phyloP scores from a whole-genome alignment of 225 moss, liverwort and hornwort species.

The Sphagnum contortum region DNA sequence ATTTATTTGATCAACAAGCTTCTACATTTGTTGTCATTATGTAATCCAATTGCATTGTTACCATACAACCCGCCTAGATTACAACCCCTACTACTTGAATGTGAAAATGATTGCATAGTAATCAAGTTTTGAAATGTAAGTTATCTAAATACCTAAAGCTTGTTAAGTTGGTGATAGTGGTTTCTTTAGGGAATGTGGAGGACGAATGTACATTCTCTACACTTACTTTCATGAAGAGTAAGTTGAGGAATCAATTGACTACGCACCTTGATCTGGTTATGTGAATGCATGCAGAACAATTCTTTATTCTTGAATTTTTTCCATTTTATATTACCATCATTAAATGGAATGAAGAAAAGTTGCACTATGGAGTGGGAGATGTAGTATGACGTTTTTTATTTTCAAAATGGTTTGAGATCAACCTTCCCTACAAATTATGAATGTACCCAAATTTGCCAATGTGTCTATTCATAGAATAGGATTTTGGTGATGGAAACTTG shows the following conservation, averaged over 20 bases:
- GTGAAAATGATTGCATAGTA: background rate
- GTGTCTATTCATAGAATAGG: no score
- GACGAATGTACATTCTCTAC: background rate
- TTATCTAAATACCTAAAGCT: background rate
- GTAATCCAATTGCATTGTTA: background rate
- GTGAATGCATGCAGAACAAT: background rate
- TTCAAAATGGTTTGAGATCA: no score
- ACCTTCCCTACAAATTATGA: no score
- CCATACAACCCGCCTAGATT: background rate
- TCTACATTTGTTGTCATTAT: background rate
- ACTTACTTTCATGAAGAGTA: background rate
- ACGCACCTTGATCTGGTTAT: background rate
- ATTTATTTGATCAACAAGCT: background rate
- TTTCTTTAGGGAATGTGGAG: background rate
- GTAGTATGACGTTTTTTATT: no score
- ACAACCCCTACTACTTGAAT: background rate
- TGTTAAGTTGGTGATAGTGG: background rate
- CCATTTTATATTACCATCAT: no score
- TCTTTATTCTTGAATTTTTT: background rate
- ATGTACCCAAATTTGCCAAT: no score
- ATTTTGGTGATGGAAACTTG: no score
- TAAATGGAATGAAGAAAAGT: no score
- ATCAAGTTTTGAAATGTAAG: background rate
- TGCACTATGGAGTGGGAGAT: no score
- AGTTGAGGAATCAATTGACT: background rate